Conservation (phyloP, 2,329 filamentous ascomycete genomes). For the Fusarium circinatum region DNA sequence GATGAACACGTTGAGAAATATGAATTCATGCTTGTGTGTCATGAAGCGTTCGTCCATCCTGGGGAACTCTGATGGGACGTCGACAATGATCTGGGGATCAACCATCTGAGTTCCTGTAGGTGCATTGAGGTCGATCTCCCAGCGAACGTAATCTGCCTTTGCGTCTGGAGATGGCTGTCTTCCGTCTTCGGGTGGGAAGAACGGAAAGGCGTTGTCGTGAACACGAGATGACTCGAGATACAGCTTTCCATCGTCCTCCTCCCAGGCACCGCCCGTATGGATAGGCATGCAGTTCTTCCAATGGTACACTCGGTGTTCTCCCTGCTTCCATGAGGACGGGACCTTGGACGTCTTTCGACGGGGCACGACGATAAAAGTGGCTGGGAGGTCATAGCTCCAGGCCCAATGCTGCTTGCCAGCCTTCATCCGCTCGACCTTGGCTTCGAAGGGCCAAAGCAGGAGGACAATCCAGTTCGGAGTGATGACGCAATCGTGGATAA, state of each 20-base stretch:
- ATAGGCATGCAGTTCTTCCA: conserved; percentile 27
- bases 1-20: conserved; percentile 17
- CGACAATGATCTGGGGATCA: neutral
- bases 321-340: neutral
- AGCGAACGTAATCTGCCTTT: conserved; percentile 15
- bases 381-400: neutral
- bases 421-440: conserved; percentile 11
- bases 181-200: conserved; percentile 5
- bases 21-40: neutral
- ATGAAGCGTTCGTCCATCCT: conserved; percentile 22
- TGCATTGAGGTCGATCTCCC: conserved; percentile 23
- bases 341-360: neutral
- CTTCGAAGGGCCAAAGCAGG: conserved; percentile 11
- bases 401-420: conserved; percentile 25
- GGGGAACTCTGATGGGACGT: conserved; percentile 5
- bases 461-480: conserved; percentile 24
- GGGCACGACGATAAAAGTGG: conserved; percentile 7
- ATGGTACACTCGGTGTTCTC: conserved; percentile 14
- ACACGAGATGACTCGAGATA: conserved; percentile 22
- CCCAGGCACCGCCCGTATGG: conserved; percentile 21
- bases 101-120: neutral
- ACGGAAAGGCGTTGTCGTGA: conserved; percentile 23
- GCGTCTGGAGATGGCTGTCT: neutral
- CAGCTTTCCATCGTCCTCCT: conserved; percentile 8
- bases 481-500: conserved; percentile 25